Conservation (phyloP, 75 land plant species). For the Cunninghamia lanceolata region DNA sequence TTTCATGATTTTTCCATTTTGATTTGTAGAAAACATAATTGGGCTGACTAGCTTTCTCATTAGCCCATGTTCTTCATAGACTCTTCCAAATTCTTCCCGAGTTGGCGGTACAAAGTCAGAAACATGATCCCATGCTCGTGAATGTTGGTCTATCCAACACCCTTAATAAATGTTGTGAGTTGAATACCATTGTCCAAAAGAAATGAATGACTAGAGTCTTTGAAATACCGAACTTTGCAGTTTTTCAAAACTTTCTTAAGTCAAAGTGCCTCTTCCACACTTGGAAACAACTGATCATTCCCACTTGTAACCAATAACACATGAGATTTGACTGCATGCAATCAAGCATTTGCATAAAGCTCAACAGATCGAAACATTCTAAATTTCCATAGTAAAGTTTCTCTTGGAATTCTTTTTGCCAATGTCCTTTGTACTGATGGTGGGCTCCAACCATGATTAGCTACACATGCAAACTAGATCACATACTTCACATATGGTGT, state of each 20-base stretch:
- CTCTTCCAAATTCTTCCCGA: constrained; percentile 25
- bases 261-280: constrained; percentile 58
- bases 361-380: constrained; percentile 44
- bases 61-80: constrained; percentile 18
- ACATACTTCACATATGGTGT: not conserved
- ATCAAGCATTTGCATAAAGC: constrained; percentile 46
- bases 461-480: not conserved
- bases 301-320: constrained; percentile 63
- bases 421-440: constrained; percentile 13
- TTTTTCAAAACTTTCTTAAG: constrained; percentile 33
- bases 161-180: constrained; percentile 43
- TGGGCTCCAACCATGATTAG: not conserved
- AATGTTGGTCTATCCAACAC: constrained; percentile 28
- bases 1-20: constrained; percentile 35
- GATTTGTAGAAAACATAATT: constrained; percentile 52
- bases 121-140: constrained; percentile 29
- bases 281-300: constrained; percentile 62
- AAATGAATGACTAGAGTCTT: constrained; percentile 48
- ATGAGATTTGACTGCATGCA: constrained; percentile 50
- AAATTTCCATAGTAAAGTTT: constrained; percentile 54
- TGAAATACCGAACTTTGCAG: constrained; percentile 48
- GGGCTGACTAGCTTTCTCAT: constrained; percentile 39
- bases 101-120: constrained; percentile 42
- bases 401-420: constrained; percentile 37
- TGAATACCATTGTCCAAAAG: constrained; percentile 50